Conservation (phyloP, 2,329 filamentous ascomycete genomes). For the Colletotrichum gigasporum region DNA sequence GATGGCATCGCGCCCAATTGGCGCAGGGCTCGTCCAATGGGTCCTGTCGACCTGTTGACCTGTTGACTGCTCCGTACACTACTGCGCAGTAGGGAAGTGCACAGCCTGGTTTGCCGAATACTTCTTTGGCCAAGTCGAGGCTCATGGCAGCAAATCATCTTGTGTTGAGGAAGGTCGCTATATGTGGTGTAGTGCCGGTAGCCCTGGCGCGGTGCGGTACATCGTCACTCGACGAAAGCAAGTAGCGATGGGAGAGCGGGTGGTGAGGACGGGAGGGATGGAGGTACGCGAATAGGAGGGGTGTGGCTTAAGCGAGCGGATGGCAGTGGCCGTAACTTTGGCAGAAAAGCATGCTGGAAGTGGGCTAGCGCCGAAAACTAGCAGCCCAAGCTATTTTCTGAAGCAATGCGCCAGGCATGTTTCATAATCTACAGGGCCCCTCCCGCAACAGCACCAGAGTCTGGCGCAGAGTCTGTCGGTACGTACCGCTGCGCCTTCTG, state of each 20-base stretch:
- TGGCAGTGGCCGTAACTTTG: slow-evolving; percentile 34
- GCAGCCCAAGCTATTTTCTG: slow-evolving; percentile 51
- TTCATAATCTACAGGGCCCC: slow-evolving; percentile 52
- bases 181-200: slow-evolving; percentile 1
- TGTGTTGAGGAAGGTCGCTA: neutral
- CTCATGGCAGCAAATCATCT: slow-evolving; percentile 17
- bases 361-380: slow-evolving; percentile 44
- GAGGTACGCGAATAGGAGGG: slow-evolving; percentile 35
- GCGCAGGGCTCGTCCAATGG: slow-evolving; percentile 11
- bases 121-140: slow-evolving; percentile 13
- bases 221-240: slow-evolving; percentile 15
- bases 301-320: slow-evolving; percentile 34
- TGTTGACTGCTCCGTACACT: no score
- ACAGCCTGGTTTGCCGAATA: slow-evolving; percentile 3
- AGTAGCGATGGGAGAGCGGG: slow-evolving; percentile 1
- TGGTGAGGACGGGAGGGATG: slow-evolving; percentile 19
- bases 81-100: neutral
- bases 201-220: neutral
- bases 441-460: slow-evolving; percentile 28
- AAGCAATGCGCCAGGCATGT: slow-evolving; percentile 61
- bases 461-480: neutral
- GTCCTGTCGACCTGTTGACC: no score
- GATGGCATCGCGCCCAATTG: slow-evolving; percentile 1
- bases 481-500: neutral
- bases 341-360: slow-evolving; percentile 25